Evolutionary conservation across 179 eudicot genomes (phyloP), one percentile per base, ranked within the genome.

Genomic region (Spinacia oleracea): DNA sequence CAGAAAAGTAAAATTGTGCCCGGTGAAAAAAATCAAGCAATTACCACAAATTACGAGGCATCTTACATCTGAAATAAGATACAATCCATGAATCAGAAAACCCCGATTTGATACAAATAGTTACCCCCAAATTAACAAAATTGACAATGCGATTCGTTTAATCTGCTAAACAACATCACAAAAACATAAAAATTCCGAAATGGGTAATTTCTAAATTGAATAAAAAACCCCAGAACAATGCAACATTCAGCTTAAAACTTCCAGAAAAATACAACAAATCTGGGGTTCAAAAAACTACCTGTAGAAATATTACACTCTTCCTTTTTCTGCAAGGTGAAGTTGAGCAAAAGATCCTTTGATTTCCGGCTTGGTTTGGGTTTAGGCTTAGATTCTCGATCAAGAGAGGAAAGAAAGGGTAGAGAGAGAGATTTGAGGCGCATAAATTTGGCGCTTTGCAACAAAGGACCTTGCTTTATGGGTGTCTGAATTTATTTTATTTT

Each of bases 341-440:
- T 43, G 27, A 59, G 74, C 2, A 9, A 69, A 40, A 35, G 50
- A 23, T n/a, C 10, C 18, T 40, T 65, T 21, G 4, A 15, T 15
- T 27, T 9, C 9, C 12, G 79, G 43, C 42, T 63, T 63, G 65
- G 75, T 69, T 68, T 80, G 75, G 76, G 79, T 75, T 58, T 8
- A 75, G 23, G 21, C 40, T 51, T 0, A 79, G 72, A 78, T 59
- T 35, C 9, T 43, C 45, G 11, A 27, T 35, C 34, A 35, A 69
- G 50, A 76, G 77, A 82, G 67, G 71, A 20, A 66, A 66, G 0
- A 3, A 15, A 67, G 63, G 62, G n/a, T n/a, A n/a, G n/a, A 56
- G 18, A 42, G 74, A 82, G 77, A 79, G 78, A 82, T 78, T 60
- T 78, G 70, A 65, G 82, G 85, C 70, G 43, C 59, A 79, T 62